phyloP scores from a whole-genome alignment of 371 early-diverging fungal genomes.

The Rhizomucor pusillus region DNA sequence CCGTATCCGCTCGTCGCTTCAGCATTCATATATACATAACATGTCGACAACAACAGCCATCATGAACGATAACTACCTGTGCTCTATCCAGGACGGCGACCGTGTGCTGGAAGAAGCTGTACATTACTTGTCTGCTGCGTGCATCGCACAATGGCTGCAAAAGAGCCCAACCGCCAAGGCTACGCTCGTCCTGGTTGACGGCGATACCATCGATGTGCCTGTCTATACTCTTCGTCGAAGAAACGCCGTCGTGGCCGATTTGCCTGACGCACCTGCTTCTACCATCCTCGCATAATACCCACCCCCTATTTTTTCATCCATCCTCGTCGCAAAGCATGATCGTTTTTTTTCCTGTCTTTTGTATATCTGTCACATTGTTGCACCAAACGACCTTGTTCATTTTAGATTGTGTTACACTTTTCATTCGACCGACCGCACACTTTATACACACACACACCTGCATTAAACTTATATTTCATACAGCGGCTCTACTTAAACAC shows the following conservation, averaged over 20 bases:
- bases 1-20: no score
- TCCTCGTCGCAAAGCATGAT: no score
- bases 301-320: no score
- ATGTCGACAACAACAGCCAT: slow-evolving; percentile 1
- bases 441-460: no score
- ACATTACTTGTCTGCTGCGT: slow-evolving; percentile 24
- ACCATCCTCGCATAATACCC: slow-evolving; percentile 13
- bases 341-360: no score
- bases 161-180: slow-evolving; percentile 38
- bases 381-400: no score
- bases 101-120: slow-evolving; percentile 29
- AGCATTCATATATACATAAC: no score
- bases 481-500: no score
- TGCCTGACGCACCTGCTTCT: slow-evolving; percentile 42
- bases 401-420: no score
- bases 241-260: slow-evolving; percentile 45
- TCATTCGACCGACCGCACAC: no score
- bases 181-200: slow-evolving; percentile 31
- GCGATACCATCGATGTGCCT: slow-evolving; percentile 33
- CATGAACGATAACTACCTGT: slow-evolving; percentile 10
- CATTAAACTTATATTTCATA: no score
- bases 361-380: no score
- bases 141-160: slow-evolving; percentile 39
- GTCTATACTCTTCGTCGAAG: slow-evolving; percentile 41
- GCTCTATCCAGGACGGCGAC: slow-evolving; percentile 40